A percentile compares a stretch with the other conserved stretches of the same genome.
phyloP scores from a whole-genome alignment of 2,329 filamentous ascomycete genomes.

The Talaromyces sp. region DNA sequence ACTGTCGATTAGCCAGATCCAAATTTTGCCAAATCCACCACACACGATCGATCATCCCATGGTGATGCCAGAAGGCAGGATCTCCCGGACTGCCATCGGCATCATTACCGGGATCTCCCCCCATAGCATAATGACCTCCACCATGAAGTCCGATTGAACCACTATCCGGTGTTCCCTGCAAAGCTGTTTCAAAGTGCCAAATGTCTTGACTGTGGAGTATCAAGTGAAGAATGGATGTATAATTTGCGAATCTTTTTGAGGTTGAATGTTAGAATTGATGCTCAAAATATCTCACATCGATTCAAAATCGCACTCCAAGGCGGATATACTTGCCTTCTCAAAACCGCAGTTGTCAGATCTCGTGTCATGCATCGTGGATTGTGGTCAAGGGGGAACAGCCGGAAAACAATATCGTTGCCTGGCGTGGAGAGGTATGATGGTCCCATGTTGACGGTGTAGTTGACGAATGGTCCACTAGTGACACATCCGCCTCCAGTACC shows the following conservation, averaged over 20 bases:
- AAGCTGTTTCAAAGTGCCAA: constrained; percentile 37
- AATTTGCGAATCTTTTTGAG: constrained; percentile 31
- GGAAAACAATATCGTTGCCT: constrained; percentile 8
- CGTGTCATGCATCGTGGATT: constrained; percentile 34
- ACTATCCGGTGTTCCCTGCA: constrained; percentile 42
- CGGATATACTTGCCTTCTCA: constrained; percentile 21
- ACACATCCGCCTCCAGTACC: constrained; percentile 32
- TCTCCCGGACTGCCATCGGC: constrained; percentile 51
- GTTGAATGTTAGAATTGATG: constrained; percentile 18
- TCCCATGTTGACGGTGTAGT: constrained; percentile 33
- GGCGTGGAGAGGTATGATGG: constrained; percentile 18
- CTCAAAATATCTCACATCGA: too few relatives aligned
- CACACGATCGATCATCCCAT: constrained; percentile 51
- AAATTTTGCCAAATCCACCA: constrained; percentile 57
- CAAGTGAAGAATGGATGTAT: constrained; percentile 20
- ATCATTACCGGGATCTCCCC: constrained; percentile 51
- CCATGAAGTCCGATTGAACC: constrained; percentile 46
- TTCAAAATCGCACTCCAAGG: too few relatives aligned
- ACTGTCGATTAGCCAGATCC: constrained; percentile 40
- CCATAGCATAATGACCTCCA: constrained; percentile 51
- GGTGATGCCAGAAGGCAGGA: constrained; percentile 53
- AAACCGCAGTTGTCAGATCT: constrained; percentile 25
- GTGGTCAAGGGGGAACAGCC: constrained; percentile 23
- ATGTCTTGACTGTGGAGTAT: constrained; percentile 26
- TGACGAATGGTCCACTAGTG: constrained; percentile 37